Conservation (phyloP, 2,329 filamentous ascomycete genomes). For the Hypoxylon sp. region DNA sequence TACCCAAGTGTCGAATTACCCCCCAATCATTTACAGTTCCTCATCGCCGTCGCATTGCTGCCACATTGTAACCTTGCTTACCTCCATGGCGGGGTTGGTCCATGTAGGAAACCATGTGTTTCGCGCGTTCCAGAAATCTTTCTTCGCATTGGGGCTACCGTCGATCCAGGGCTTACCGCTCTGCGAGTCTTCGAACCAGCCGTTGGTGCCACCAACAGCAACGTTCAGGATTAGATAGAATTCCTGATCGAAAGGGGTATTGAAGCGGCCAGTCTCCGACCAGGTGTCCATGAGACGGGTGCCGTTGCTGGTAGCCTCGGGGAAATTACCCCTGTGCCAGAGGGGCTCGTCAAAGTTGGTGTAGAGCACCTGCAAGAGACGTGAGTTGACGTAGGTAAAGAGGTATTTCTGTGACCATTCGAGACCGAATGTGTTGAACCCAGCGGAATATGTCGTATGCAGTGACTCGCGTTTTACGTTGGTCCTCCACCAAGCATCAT, state of each 20-base stretch:
- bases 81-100: slow-evolving; percentile 71
- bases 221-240: slow-evolving; percentile 82
- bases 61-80: slow-evolving; percentile 76
- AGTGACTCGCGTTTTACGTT: slow-evolving; percentile 79
- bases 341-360: slow-evolving; percentile 74
- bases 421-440: slow-evolving; percentile 79
- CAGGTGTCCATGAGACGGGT: slow-evolving; percentile 71
- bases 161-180: slow-evolving; percentile 84
- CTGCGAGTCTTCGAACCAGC: slow-evolving; percentile 81
- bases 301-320: slow-evolving; percentile 69
- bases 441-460: slow-evolving; percentile 75
- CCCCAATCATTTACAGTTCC: slow-evolving; percentile 52
- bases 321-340: slow-evolving; percentile 75
- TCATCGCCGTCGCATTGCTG: slow-evolving; percentile 72
- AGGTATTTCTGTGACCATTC: slow-evolving; percentile 91
- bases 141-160: slow-evolving; percentile 68
- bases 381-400: slow-evolving; percentile 85
- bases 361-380: slow-evolving; percentile 82
- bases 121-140: slow-evolving; percentile 78
- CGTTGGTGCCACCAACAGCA: slow-evolving; percentile 79
- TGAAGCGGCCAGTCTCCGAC: slow-evolving; percentile 65
- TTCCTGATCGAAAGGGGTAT: slow-evolving; percentile 77
- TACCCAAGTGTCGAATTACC: too few species aligned
- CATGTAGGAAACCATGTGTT: slow-evolving; percentile 75
- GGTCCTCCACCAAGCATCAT: slow-evolving; percentile 85